Conservation (phyloP, 495 filamentous ascomycete species). For the Friedmanniomyces simplex region DNA sequence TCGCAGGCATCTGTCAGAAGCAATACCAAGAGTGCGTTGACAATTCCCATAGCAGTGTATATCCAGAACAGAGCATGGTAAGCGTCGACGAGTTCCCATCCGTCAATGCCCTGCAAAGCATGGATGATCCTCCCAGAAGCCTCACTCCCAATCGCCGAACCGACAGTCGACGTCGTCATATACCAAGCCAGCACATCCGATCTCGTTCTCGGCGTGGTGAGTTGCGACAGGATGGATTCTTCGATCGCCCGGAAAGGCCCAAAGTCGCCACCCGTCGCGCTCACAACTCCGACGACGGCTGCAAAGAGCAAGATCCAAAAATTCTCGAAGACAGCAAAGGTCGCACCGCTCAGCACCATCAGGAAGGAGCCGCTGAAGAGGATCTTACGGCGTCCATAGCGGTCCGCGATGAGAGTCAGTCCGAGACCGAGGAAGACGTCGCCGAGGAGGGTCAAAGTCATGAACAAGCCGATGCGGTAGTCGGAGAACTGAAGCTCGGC, state of each 20-base stretch:
- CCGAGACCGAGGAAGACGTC: slow-evolving; percentile 69
- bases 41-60: slow-evolving; percentile 55
- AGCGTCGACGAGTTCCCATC: slow-evolving; percentile 43
- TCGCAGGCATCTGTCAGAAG: slow-evolving; percentile 53
- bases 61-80: slow-evolving; percentile 61
- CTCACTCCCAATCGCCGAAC: slow-evolving; percentile 55
- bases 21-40: slow-evolving; percentile 55
- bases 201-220: slow-evolving; percentile 49
- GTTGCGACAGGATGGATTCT: slow-evolving; percentile 58
- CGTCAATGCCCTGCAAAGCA: slow-evolving; percentile 39
- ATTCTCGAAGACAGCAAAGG: slow-evolving; percentile 57
- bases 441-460: slow-evolving; percentile 74
- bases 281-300: slow-evolving; percentile 72
- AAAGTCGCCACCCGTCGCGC: slow-evolving; percentile 46
- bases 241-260: slow-evolving; percentile 21
- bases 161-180: slow-evolving; percentile 53
- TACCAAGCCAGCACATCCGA: slow-evolving; percentile 81
- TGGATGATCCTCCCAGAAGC: slow-evolving; percentile 52
- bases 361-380: slow-evolving; percentile 55
- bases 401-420: slow-evolving; percentile 66
- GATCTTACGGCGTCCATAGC: slow-evolving; percentile 57
- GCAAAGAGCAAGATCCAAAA: slow-evolving; percentile 67
- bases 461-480: slow-evolving; percentile 73
- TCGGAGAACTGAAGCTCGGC: slow-evolving; percentile 54
- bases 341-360: slow-evolving; percentile 57